These are phyloP conservation scores for Xerocomellus dryophilus DNA, from an alignment of 768 basidiomycete genomes.

Conservation along the genomic window DNA sequence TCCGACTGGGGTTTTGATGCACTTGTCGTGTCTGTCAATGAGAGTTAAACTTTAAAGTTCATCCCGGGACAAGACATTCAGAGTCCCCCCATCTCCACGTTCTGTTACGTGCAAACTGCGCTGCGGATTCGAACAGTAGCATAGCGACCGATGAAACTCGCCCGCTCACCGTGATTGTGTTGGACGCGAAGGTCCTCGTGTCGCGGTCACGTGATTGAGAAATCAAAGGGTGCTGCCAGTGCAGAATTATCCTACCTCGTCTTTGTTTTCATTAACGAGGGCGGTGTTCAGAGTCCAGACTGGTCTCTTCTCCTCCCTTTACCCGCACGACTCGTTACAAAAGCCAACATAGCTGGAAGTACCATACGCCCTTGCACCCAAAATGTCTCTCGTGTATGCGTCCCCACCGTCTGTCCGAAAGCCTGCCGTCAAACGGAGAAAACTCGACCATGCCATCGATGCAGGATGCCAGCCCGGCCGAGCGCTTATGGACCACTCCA, in stretches of 20 bases:
- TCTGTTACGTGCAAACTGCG: too few relatives aligned
- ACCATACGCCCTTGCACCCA: not conserved
- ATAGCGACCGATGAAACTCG: too few relatives aligned
- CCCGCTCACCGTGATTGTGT: too few relatives aligned
- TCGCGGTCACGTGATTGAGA: slow-evolving; percentile 26
- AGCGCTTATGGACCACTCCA: slow-evolving; percentile 21
- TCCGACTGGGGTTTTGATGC: too few relatives aligned
- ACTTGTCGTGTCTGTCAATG: not conserved
- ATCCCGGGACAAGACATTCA: not conserved
- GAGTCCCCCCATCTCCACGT: not conserved
- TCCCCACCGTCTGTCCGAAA: slow-evolving; percentile 16
- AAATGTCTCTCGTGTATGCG: slow-evolving; percentile 14
- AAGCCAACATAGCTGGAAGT: not conserved
- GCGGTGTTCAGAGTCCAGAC: not conserved
- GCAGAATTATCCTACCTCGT: not conserved
- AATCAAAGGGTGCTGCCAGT: slow-evolving; percentile 17
- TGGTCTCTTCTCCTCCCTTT: not conserved
- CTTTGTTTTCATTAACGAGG: not conserved
- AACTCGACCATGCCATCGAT: slow-evolving; percentile 19
- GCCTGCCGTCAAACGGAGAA: slow-evolving; percentile 26
- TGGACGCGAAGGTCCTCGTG: slow-evolving; percentile 16
- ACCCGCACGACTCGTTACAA: not conserved
- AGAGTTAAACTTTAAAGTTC: not conserved
- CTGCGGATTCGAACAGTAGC: too few relatives aligned
- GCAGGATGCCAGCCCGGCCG: slow-evolving; percentile 13